phyloP scores from a whole-genome alignment of 2,329 filamentous ascomycete genomes.

The Epichloe scottii region DNA sequence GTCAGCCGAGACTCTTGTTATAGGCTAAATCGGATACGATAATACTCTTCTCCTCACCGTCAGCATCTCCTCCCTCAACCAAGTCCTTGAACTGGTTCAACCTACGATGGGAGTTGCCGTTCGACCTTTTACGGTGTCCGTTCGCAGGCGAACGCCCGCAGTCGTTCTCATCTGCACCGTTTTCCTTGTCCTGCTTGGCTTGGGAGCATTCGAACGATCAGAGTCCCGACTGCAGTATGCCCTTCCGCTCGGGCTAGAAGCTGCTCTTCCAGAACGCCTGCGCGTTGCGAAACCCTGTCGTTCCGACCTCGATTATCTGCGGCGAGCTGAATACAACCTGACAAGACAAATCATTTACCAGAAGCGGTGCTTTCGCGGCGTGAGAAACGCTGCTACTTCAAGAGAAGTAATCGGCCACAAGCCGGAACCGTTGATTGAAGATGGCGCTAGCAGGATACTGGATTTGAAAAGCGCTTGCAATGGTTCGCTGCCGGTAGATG shows the following conservation, averaged over 20 bases:
- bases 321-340: slow-evolving; percentile 19
- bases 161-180: not conserved
- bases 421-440: slow-evolving; percentile 23
- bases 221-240: slow-evolving; percentile 6
- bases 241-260: slow-evolving; percentile 12
- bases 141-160: slow-evolving; percentile 1
- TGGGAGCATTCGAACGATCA: slow-evolving; percentile 5
- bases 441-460: slow-evolving; percentile 16
- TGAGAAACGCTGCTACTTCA: slow-evolving; percentile 20
- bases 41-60: not conserved
- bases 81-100: too few species aligned
- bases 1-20: not conserved
- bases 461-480: slow-evolving; percentile 16
- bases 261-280: slow-evolving; percentile 10
- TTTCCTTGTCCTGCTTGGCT: slow-evolving; percentile 2
- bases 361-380: slow-evolving; percentile 30
- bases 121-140: slow-evolving; percentile 4
- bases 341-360: slow-evolving; percentile 31
- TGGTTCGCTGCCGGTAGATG: slow-evolving; percentile 3
- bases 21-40: not conserved
- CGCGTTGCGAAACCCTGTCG: slow-evolving; percentile 12
- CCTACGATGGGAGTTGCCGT: slow-evolving; percentile 5
- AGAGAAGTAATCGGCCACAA: slow-evolving; percentile 26
- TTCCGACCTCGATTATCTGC: slow-evolving; percentile 18
- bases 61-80: not conserved